These are phyloP conservation scores for Globisporangium uncinulatum DNA, from an alignment of 352 stramenopile species.

Conservation along the genomic window DNA sequence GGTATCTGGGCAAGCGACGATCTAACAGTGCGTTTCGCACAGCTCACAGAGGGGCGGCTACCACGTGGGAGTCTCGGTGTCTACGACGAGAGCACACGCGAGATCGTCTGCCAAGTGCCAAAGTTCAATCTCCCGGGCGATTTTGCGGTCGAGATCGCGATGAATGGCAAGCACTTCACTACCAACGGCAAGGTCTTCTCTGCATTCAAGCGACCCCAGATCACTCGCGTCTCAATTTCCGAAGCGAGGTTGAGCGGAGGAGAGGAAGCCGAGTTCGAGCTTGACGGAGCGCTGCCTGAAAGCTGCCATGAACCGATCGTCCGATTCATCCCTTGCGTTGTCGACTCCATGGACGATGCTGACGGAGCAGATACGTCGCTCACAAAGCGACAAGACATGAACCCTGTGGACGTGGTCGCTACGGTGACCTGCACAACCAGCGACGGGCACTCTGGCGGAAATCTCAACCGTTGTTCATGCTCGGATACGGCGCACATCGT, in stretches of 20 bases:
- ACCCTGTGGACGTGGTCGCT: background rate
- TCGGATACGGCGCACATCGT: slow-evolving; percentile 5
- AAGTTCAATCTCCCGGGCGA: slow-evolving; percentile 55
- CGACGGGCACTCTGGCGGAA: background rate
- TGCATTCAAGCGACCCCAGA: slow-evolving; percentile 36
- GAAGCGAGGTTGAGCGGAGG: slow-evolving; percentile 29
- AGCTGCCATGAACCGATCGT: slow-evolving; percentile 24
- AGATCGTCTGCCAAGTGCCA: slow-evolving; percentile 62
- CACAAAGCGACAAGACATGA: background rate
- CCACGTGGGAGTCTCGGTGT: slow-evolving; percentile 38
- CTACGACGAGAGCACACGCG: slow-evolving; percentile 27
- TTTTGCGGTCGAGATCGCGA: slow-evolving; percentile 68
- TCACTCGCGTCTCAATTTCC: slow-evolving; percentile 33
- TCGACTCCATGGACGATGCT: slow-evolving; percentile 1
- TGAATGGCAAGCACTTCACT: slow-evolving; percentile 80
- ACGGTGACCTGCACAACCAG: background rate
- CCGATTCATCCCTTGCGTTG: slow-evolving; percentile 28
- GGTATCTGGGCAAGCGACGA: slow-evolving; percentile 79
- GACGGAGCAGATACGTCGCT: background rate
- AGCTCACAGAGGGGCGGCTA: slow-evolving; percentile 46
- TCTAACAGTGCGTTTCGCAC: slow-evolving; percentile 71
- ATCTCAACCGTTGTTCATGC: background rate
- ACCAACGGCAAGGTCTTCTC: slow-evolving; percentile 50
- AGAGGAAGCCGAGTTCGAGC: slow-evolving; percentile 25
- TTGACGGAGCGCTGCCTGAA: slow-evolving; percentile 35